Conservation (phyloP, 768 basidiomycete species). For the Leccinum longicurvipes region DNA sequence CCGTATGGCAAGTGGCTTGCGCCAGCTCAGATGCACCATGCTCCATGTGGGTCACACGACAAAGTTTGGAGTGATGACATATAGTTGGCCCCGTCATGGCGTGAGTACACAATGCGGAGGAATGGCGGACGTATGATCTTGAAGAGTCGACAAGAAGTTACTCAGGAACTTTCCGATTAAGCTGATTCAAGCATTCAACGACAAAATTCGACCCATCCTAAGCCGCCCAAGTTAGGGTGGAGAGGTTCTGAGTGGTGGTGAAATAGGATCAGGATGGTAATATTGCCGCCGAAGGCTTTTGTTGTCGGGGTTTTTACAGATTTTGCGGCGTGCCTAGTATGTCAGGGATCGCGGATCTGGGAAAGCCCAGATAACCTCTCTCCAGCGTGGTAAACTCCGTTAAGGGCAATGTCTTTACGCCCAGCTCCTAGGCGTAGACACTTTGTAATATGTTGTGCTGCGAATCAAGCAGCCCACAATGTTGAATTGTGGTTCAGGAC, state of each 20-base stretch:
- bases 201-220: not conserved
- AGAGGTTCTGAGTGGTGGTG: not conserved
- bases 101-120: not conserved
- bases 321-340: slow-evolving; percentile 7
- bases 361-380: slow-evolving; percentile 20
- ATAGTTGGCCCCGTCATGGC: not conserved
- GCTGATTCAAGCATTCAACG: not conserved
- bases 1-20: slow-evolving; percentile 4
- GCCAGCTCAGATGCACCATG: not conserved
- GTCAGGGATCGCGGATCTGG: slow-evolving; percentile 18
- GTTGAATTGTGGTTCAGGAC: not conserved
- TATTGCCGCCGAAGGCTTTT: not conserved
- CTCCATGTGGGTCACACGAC: not conserved
- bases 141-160: not conserved
- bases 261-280: not conserved
- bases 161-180: not conserved
- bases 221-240: not conserved
- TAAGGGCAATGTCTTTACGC: slow-evolving; percentile 12
- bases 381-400: not conserved
- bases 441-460: not conserved
- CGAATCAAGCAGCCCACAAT: not conserved
- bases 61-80: not conserved
- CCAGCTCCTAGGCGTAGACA: not conserved
- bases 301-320: not conserved
- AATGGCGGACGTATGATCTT: not conserved